Percentiles rank a stretch among this genome's conserved stretches.
phyloP scores from a whole-genome alignment of 345 rosid genomes.

The Populus simonii region DNA sequence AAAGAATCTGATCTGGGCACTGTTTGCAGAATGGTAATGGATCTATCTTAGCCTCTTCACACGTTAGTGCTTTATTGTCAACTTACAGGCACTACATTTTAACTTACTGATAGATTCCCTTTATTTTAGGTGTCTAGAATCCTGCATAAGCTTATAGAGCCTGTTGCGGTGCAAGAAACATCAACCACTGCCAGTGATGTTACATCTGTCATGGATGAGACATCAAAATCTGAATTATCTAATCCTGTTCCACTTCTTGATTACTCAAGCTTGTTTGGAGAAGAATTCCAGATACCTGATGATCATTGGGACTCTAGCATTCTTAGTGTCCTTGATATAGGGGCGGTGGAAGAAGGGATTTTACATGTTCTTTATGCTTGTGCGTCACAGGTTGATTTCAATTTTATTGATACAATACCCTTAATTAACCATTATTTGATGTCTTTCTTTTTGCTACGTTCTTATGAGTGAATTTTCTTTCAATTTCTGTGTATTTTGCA shows the following conservation, averaged over 20 bases:
- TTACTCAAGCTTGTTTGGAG: constrained; percentile 75
- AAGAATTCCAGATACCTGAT: constrained; percentile 51
- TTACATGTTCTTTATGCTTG: constrained; percentile 81
- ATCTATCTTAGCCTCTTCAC: constrained; percentile 14
- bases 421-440: constrained; percentile 10
- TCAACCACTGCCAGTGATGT: constrained; percentile 30
- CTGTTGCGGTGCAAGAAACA: constrained; percentile 38
- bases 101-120: constrained; percentile 12
- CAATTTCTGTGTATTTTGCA: constrained; percentile 27
- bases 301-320: constrained; percentile 50
- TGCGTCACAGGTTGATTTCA: constrained; percentile 75
- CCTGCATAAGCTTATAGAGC: constrained; percentile 54
- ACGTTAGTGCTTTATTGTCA: constrained; percentile 13
- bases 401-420: constrained; percentile 18
- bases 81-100: constrained; percentile 5
- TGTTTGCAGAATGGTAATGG: constrained; percentile 60
- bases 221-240: constrained; percentile 38
- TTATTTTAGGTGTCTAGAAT: constrained; percentile 57
- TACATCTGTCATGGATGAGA: constrained; percentile 39
- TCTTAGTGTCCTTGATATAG: constrained; percentile 58
- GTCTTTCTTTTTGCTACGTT: constrained; percentile 18
- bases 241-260: constrained; percentile 41
- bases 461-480: constrained; percentile 17
- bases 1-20: constrained; percentile 56
- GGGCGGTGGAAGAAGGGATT: constrained; percentile 80